A percentile compares a stretch with the other conserved stretches of the same genome.
phyloP scores from a whole-genome alignment of 768 basidiomycete species.

The Rhodotorula graminis region DNA sequence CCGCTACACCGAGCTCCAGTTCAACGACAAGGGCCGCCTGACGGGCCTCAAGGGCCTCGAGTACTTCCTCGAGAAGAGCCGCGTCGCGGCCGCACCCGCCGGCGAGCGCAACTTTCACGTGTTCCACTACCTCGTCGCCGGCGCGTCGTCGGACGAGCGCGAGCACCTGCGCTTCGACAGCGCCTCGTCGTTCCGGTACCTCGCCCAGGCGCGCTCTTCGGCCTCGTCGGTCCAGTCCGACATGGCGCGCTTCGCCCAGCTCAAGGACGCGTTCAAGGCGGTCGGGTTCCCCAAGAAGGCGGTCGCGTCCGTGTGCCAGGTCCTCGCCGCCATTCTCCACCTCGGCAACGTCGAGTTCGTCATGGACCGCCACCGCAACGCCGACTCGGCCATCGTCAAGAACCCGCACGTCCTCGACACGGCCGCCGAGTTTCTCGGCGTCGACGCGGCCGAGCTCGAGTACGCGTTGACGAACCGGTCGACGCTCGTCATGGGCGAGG shows the following conservation, averaged over 20 bases:
- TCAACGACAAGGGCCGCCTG: slow-evolving; percentile 82
- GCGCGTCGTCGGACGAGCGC: slow-evolving; percentile 80
- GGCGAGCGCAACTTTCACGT: slow-evolving; percentile 97
- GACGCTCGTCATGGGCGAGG: slow-evolving; percentile 85
- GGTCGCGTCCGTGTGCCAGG: slow-evolving; percentile 91
- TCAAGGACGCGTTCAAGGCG: slow-evolving; percentile 87
- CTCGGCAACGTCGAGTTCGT: slow-evolving; percentile 92
- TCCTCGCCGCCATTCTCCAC: slow-evolving; percentile 90
- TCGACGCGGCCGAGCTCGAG: slow-evolving; percentile 59
- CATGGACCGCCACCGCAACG: slow-evolving; percentile 72
- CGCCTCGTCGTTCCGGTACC: slow-evolving; percentile 74
- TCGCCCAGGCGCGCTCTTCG: slow-evolving; percentile 46
- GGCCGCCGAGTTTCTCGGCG: slow-evolving; percentile 86
- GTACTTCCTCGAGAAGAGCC: slow-evolving; percentile 88
- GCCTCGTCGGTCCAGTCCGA: slow-evolving; percentile 60
- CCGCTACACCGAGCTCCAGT: slow-evolving; percentile 96
- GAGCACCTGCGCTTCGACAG: slow-evolving; percentile 76
- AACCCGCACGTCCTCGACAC: slow-evolving; percentile 76
- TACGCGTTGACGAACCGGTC: slow-evolving; percentile 81
- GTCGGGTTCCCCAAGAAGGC: slow-evolving; percentile 79
- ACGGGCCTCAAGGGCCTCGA: slow-evolving; percentile 90
- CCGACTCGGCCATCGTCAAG: slow-evolving; percentile 86
- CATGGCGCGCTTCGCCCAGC: slow-evolving; percentile 76
- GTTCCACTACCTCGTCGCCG: slow-evolving; percentile 92
- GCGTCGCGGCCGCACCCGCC: slow-evolving; percentile 78